These are phyloP conservation scores for Backusella circina DNA, from an alignment of 192 early-diverging fungal genomes.

Conservation along the genomic window DNA sequence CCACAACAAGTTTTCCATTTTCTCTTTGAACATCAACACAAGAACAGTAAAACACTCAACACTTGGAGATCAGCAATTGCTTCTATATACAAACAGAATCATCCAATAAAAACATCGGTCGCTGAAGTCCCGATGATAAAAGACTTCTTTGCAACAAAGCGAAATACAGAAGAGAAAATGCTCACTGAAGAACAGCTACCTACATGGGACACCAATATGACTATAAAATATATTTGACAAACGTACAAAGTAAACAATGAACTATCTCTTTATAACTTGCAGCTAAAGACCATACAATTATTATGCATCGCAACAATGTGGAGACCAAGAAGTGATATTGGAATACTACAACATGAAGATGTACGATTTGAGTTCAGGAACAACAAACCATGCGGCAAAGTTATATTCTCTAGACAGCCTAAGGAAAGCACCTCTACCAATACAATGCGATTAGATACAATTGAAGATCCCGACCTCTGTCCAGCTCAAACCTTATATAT, in stretches of 20 bases:
- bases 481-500: not conserved
- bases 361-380: not conserved
- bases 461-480: not conserved
- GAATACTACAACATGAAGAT: not conserved
- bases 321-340: constrained; percentile 6
- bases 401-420: not conserved
- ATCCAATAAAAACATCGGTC: not conserved
- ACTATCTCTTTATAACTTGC: not conserved
- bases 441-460: not conserved
- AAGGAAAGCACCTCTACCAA: not conserved
- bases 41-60: not conserved
- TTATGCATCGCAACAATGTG: constrained; percentile 1
- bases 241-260: not conserved
- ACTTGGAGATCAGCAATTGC: not conserved
- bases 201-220: not conserved
- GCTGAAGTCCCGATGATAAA: not conserved
- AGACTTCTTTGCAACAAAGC: not conserved
- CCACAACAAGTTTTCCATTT: too few relatives aligned
- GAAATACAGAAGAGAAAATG: too few relatives aligned
- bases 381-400: not conserved
- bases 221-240: not conserved
- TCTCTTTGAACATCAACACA: too few relatives aligned
- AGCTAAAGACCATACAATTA: not conserved
- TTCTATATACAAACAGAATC: not conserved
- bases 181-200: not conserved